Percentiles rank a stretch among this genome's conserved stretches.
phyloP scores from a whole-genome alignment of 805 yeast species.

The Tetrapisispora taiwanensis region DNA sequence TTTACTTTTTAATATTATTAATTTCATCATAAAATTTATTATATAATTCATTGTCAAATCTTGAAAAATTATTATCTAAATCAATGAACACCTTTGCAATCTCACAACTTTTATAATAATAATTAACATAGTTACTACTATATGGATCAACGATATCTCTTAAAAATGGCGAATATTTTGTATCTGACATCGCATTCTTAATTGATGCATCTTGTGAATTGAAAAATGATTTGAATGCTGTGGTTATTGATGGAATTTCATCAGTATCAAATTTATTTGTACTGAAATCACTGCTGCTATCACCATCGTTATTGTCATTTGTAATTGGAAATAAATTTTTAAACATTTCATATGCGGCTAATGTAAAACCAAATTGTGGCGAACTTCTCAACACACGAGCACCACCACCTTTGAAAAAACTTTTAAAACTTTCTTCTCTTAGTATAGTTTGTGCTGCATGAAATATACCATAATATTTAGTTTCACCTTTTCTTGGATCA shows the following conservation, averaged over 20 bases:
- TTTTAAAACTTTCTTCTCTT: conserved; percentile 72
- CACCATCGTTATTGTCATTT: not conserved
- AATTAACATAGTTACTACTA: conserved; percentile 35
- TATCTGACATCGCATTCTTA: conserved; percentile 11
- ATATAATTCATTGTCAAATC: conserved; percentile 43
- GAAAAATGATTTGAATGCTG: conserved; percentile 16
- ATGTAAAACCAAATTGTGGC: conserved; percentile 95
- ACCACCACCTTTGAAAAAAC: conserved; percentile 92
- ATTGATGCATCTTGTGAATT: conserved; percentile 10
- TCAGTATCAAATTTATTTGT: conserved; percentile 3
- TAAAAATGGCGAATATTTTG: conserved; percentile 16
- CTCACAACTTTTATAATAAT: conserved; percentile 48
- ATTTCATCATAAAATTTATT: conserved; percentile 24
- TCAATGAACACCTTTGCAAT: conserved; percentile 53
- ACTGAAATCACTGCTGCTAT: too few relatives aligned
- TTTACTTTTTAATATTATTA: not conserved
- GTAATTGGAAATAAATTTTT: conserved; percentile 33
- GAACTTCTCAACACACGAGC: conserved; percentile 92
- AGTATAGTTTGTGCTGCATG: conserved; percentile 70
- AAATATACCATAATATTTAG: conserved; percentile 61
- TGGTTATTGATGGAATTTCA: conserved; percentile 19
- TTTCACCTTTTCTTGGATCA: conserved; percentile 67
- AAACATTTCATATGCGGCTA: conserved; percentile 92
- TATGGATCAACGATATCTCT: conserved; percentile 24
- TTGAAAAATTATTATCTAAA: conserved; percentile 50